A percentile compares a stretch with the other conserved stretches of the same genome.
phyloP scores from a whole-genome alignment of 2,329 filamentous ascomycete species.

The Canariomyces notabilis region DNA sequence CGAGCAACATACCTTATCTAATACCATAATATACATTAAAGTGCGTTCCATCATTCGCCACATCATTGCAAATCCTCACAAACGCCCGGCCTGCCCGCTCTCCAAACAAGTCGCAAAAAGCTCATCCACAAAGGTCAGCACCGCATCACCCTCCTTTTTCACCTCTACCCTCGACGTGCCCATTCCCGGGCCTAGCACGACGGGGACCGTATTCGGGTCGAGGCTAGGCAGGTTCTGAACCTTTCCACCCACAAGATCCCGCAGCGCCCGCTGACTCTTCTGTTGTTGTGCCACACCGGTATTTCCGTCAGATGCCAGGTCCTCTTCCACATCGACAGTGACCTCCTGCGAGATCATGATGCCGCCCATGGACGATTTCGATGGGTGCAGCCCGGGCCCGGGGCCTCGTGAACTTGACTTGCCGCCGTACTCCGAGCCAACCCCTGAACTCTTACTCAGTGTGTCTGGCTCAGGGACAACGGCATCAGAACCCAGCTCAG shows the following conservation, averaged over 20 bases:
- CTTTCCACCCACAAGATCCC: background rate
- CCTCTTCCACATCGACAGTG: constrained; percentile 44
- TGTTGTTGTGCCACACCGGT: constrained; percentile 11
- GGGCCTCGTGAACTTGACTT: background rate
- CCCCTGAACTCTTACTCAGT: background rate
- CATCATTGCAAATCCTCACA: no score
- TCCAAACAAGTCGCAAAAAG: constrained; percentile 32
- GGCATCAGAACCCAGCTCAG: background rate
- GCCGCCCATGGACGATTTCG: constrained; percentile 39
- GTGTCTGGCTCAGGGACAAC: background rate
- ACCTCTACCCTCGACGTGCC: constrained; percentile 31
- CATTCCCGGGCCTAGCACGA: constrained; percentile 24
- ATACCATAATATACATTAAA: no score
- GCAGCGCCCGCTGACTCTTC: constrained; percentile 4
- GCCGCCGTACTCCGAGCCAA: background rate
- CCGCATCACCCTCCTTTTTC: constrained; percentile 26
- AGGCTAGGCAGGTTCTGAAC: background rate
- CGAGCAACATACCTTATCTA: no score
- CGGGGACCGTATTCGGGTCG: constrained; percentile 15
- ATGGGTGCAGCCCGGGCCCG: constrained; percentile 2
- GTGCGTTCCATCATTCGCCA: no score
- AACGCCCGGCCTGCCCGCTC: no score
- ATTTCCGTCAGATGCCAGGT: constrained; percentile 22
- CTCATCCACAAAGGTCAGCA: constrained; percentile 42
- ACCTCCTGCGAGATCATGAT: constrained; percentile 61